Evolutionary conservation across 192 early-diverging fungal genomes (phyloP), one percentile per base, ranked within the genome.

Genomic region (Coemansia sp.): DNA sequence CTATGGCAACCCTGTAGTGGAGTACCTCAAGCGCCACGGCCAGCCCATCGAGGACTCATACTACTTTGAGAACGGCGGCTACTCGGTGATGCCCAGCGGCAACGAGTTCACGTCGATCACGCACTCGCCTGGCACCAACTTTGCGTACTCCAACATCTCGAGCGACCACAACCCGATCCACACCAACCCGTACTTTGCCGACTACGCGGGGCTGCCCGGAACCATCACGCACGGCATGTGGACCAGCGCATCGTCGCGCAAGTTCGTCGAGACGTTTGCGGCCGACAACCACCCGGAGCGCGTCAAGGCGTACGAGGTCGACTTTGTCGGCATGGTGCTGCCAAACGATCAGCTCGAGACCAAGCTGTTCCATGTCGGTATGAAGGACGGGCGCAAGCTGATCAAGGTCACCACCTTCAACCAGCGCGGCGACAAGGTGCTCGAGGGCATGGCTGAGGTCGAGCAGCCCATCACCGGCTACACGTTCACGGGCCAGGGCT

Each of bases 141-240:
- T 86, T 50, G 84, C 88, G 61, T 97, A 97, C 83, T 90, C 94
- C 41, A 81, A 85, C 62, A 87, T 88, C 25, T 94, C 93, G 14
- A 90, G 89, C 57, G 95, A 97, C 70, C 87, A 89, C 83, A 97
- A 97, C 74, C 95, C 95, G 45, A 97, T 97, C 75, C 95, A 97
- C 84, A 91, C 92, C 62, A 94, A 94, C 85, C 86, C 89, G 52
- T 95, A 92, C 87, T 95, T 97, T 86, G 89, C 94, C 68, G 90
- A 92, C 64, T 77, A 93, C 25, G 93, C 94, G 28, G 83, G 87
- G 52, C 87, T 97, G 45, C 93, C 95, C 27, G 93, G 91, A 54
- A 94, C 94, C 30, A 97, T 97, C 63, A 94, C 94, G 30, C 95
- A 97, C 81, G 95, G 95, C 54, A 97, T 97, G 95, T 97, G 94